Evolutionary conservation across 495 filamentous ascomycete species (phyloP), one percentile per base, ranked within the genome.

Genomic region (Tuber brumale): DNA sequence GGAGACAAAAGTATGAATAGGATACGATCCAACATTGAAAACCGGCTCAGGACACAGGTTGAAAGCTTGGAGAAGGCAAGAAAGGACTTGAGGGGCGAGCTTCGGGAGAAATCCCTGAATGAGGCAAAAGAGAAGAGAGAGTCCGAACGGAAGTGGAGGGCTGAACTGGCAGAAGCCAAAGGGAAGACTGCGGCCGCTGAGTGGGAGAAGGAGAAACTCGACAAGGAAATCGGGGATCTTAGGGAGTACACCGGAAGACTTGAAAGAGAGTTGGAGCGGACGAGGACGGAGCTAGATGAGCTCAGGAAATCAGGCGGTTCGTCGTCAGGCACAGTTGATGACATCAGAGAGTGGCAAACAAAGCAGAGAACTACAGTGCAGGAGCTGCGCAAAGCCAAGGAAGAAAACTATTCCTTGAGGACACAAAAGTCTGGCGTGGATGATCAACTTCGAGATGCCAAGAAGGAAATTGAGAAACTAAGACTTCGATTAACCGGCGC

Each of bases 91-190:
- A 86, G 79, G 76, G 86, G 76, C 70, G 86, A 81, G 77, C 85
- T 79, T 85, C 81, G 81, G 84, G 82, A 76, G 81, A 79, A 86
- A 86, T 81, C 83, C 72, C 83, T 78, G 80, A 85, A 79, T 77
- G 81, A 88, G 44, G 78, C 81, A 27, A 83, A 87, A 41, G 88
- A 90, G 37, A 85, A 91, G 45, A 85, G 87, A 35, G 85, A 87
- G 70, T 84, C 91, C 0, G 85, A 84, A 71, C 84, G 82, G 69
- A 84, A 86, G 14, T 87, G 87, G 75, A 88, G 90, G 46, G 84
- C 87, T 35, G 85, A 91, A 31, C 88, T 92, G 74, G 88, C 89
- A 31, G 87, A 90, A 71, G 86, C 91, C 77, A 91, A 90, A 79
- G 78, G 83, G 37, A 86, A 87, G 76, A 83, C 88, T 83, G 76